Base-by-base conservation (phyloP, 306 rosid species). In the Corylus avellana region DNA sequence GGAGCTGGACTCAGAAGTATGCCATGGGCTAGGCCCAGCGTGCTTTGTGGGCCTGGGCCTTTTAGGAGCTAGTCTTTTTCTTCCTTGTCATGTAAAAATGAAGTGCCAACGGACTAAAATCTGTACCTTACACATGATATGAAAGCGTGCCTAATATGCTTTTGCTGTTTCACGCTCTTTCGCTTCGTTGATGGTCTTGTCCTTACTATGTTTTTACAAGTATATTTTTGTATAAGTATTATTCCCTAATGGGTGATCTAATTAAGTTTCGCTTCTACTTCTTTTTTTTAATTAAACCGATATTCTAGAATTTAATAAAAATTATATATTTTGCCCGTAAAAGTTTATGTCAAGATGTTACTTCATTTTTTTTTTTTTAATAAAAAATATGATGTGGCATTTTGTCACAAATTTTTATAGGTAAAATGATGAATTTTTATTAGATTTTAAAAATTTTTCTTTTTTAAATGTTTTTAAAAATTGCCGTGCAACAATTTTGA, bases 1-100 rank as follows among this genome's bases (percentile, higher is more conserved):
- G 96, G 93, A 92, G 94, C 96, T 92, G 96, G 91, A 92, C 92
- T 81, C 92, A 91, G 89, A 92, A 92, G 86, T 92, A 92, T 78
- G 97, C 97, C 13, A 92, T 92, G 97, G 96, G 96, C 79, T 92
- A 88, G 96, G 96, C 92, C 80, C 91, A 88, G 84, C 46, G 46
- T 77, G 84, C 84, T 81, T 55, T 81, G 77, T 27, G n/a, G 82
- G 8, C 35, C 35, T 32, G 35, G 35, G 3, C 35, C 85, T 17
- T 17, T 39, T 18, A 68, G 51, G 51, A 68, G 8, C 72, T 18
- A 39, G 53, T 61, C 72, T 67, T 16, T 67, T 20, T 8, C 39
- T 17, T 37, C 50, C 10, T 68, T 39, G 80, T 16, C 57, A 78
- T 88, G 87, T 85, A 83, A 85, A 85, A 76, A 75, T 62, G 84